Percentiles rank a stretch among this genome's conserved stretches.
Evolutionary conservation across 257 asterid genomes (phyloP).

Genomic region (Forsythia viridissima): DNA sequence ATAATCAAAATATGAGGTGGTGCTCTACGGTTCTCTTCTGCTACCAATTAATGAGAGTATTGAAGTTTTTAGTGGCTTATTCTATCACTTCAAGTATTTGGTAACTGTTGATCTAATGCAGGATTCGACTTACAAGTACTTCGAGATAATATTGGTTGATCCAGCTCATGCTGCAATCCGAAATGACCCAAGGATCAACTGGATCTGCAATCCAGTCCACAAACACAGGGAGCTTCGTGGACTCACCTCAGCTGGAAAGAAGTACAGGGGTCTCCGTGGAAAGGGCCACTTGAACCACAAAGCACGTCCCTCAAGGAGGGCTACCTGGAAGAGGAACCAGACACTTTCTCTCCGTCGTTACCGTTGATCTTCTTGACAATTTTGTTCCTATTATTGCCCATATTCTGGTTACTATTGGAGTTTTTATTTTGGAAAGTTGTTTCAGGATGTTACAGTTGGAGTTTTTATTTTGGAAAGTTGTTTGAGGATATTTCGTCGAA

Average conservation of each 20-base stretch:
- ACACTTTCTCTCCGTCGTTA: neutral
- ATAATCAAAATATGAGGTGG: neutral
- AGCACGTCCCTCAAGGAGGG: neutral
- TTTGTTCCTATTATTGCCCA: neutral
- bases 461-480: neutral
- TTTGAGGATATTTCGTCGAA: neutral
- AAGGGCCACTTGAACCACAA: slow-evolving; percentile 18
- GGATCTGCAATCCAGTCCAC: slow-evolving; percentile 5
- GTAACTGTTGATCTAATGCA: neutral
- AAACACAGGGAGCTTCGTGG: slow-evolving; percentile 15
- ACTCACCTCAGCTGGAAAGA: slow-evolving; percentile 18
- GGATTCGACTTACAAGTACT: slow-evolving; percentile 11
- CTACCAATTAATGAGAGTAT: too few relatives aligned
- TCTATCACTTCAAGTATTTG: neutral
- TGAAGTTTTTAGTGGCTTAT: neutral
- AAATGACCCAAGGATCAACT: slow-evolving; percentile 17
- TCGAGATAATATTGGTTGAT: slow-evolving; percentile 6
- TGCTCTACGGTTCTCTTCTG: neutral
- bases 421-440: neutral
- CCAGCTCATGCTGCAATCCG: slow-evolving; percentile 6
- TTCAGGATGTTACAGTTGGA: neutral
- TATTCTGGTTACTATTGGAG: neutral
- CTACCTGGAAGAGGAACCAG: neutral
- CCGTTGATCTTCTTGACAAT: neutral
- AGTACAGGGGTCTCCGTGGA: slow-evolving; percentile 20